Evolutionary conservation across 129 eudicot species (phyloP), one percentile per base, ranked within the genome.

Genomic region (Cynara cardunculus): DNA sequence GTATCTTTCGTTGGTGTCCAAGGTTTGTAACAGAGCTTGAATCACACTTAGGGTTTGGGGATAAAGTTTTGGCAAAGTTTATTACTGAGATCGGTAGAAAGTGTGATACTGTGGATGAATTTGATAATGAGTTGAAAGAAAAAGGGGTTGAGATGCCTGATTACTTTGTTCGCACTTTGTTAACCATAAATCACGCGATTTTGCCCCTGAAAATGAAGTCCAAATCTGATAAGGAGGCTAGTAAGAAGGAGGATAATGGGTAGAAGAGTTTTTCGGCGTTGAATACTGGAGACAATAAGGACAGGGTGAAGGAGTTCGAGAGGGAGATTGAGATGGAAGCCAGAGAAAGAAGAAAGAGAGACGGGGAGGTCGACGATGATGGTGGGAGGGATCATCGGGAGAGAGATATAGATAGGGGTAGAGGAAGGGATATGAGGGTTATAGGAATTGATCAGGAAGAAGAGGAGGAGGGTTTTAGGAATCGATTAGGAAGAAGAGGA

Each of bases 291-390:
- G 93, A 92, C 79, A 80, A 81, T 22, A 90, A 41, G 74, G 93
- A 90, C 30, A 89, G 92, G 62, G 90, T 90, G 31, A 93, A 82
- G 88, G 90, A 86, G 53, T n/a, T 93, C 83, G 93, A 90, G 89
- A 89, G 85, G 78, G 97, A 92, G 87, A 85, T 92, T 78, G 97
- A 86, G 76, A 39, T 85, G 86, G 97, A 92, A 73, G 82, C 81
- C 0, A 76, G 78, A 73, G 85, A 82, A 84, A 80, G 83, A 83
- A 73, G 77, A 61, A 30, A 69, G 32, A 39, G 27, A 26, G 84
- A 53, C 26, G 85, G 70, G 3, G 82, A 66, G 5, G 89, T 77
- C 0, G 89, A 78, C 18, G 86, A 27, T 2, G 87, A 35, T 8
- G 70, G 41, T n/a, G 49, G 30, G 59, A 19, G 72, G 68, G 86